phyloP scores from a whole-genome alignment of 805 yeast species.

The Barnettozyma populi region DNA sequence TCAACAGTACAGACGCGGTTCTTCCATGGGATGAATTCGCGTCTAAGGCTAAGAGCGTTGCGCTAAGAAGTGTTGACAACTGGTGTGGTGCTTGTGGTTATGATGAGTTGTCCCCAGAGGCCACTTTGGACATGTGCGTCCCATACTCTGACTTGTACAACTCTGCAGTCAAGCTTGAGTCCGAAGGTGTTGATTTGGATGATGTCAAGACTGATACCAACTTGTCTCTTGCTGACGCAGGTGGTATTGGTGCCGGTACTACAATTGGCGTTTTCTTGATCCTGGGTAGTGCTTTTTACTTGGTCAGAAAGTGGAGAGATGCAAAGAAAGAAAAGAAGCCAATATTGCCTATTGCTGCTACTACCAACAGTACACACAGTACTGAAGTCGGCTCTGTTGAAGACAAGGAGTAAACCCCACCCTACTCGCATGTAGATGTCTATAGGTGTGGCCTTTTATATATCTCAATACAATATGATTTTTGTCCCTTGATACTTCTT shows the following conservation, averaged over 20 bases:
- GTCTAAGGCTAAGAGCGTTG: constrained; percentile 21
- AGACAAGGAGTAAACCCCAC: not conserved
- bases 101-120: constrained; percentile 11
- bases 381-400: constrained; percentile 1
- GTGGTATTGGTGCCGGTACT: constrained; percentile 47
- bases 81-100: constrained; percentile 40
- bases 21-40: constrained; percentile 35
- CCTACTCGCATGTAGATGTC: too few relatives aligned
- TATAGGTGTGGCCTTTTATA: too few relatives aligned
- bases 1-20: constrained; percentile 28
- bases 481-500: constrained; percentile 23
- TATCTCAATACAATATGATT: constrained; percentile 20
- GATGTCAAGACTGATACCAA: constrained; percentile 7
- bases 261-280: constrained; percentile 37
- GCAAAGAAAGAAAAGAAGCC: not conserved
- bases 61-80: constrained; percentile 23
- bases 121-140: constrained; percentile 30
- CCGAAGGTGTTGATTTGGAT: constrained; percentile 28
- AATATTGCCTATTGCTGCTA: not conserved
- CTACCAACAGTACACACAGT: not conserved
- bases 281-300: constrained; percentile 26
- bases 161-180: constrained; percentile 25
- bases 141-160: constrained; percentile 29
- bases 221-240: constrained; percentile 38
- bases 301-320: constrained; percentile 7